Evolutionary conservation across 228 moss, liverwort and hornwort genomes (phyloP).

Genomic region (Sphagnum fallax): DNA sequence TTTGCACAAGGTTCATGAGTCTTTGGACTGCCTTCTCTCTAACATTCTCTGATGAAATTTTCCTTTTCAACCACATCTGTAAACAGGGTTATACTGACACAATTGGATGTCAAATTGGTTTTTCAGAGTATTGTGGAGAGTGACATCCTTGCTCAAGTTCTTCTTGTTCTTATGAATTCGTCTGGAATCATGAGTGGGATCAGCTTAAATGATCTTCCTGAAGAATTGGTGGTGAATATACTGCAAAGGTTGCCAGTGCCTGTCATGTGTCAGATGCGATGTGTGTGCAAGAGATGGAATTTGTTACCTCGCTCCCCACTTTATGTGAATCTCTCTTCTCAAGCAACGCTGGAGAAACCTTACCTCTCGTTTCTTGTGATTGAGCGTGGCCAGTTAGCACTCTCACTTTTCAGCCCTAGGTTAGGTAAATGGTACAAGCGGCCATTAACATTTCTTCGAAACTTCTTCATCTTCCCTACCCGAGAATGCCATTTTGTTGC

Average conservation of each 20-base stretch:
- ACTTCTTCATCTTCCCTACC: constrained; percentile 10
- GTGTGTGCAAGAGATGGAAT: constrained; percentile 51
- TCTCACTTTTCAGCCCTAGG: constrained; percentile 29
- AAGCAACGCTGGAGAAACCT: constrained; percentile 12
- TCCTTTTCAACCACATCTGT: too few relatives aligned
- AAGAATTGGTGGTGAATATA: constrained; percentile 19
- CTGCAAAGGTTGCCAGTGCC: constrained; percentile 36
- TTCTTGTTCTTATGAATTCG: too few relatives aligned
- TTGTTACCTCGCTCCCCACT: constrained; percentile 16
- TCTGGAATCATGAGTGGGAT: too few relatives aligned
- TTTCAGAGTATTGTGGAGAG: too few relatives aligned
- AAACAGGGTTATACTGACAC: too few relatives aligned
- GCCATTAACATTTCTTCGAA: constrained; percentile 27
- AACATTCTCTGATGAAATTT: too few relatives aligned
- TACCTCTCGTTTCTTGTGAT: constrained; percentile 28
- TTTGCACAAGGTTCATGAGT: too few relatives aligned
- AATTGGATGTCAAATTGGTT: too few relatives aligned
- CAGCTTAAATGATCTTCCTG: constrained; percentile 17
- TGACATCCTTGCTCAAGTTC: too few relatives aligned
- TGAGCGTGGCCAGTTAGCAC: constrained; percentile 17
- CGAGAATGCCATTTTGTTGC: constrained; percentile 31
- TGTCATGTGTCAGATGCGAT: constrained; percentile 36
- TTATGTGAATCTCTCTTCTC: background rate
- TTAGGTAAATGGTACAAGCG: constrained; percentile 34
- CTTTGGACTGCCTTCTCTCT: too few relatives aligned